Percentiles rank a stretch among this genome's conserved stretches.
Conservation (phyloP, 1,284 basidiomycete species). For the Schizopora paradoxa region DNA sequence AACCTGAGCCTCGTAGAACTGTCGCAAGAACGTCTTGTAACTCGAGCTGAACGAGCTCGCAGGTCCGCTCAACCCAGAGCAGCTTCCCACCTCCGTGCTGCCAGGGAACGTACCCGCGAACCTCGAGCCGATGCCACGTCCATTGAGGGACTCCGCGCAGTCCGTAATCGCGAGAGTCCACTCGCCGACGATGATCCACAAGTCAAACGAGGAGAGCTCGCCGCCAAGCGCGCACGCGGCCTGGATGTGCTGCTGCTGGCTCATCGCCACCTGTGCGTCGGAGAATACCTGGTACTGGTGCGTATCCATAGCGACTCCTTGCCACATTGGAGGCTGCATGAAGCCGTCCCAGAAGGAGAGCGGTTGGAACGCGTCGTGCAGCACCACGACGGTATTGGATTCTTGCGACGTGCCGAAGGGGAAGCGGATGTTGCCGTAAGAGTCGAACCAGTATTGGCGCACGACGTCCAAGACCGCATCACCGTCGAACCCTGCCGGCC, state of each 20-base stretch:
- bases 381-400: slow-evolving; percentile 61
- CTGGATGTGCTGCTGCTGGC: slow-evolving; percentile 56
- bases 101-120: slow-evolving; percentile 78
- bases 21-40: slow-evolving; percentile 81
- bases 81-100: slow-evolving; percentile 65
- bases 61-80: slow-evolving; percentile 65
- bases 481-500: slow-evolving; percentile 74
- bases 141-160: slow-evolving; percentile 78
- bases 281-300: slow-evolving; percentile 82
- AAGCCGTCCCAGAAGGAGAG: slow-evolving; percentile 72
- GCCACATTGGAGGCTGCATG: slow-evolving; percentile 50
- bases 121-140: slow-evolving; percentile 63
- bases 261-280: slow-evolving; percentile 46
- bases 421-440: slow-evolving; percentile 67
- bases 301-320: slow-evolving; percentile 78
- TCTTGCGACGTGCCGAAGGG: slow-evolving; percentile 54
- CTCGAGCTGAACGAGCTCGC: slow-evolving; percentile 65
- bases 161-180: slow-evolving; percentile 83
- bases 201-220: slow-evolving; percentile 47
- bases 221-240: slow-evolving; percentile 52
- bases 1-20: slow-evolving; percentile 83
- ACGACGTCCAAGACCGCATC: slow-evolving; percentile 48
- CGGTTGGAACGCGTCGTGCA: slow-evolving; percentile 85
- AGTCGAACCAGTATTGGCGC: slow-evolving; percentile 71
- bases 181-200: slow-evolving; percentile 80